Evolutionary conservation across 2,329 filamentous ascomycete genomes (phyloP).

Genomic region (Talaromyces atroroseus): DNA sequence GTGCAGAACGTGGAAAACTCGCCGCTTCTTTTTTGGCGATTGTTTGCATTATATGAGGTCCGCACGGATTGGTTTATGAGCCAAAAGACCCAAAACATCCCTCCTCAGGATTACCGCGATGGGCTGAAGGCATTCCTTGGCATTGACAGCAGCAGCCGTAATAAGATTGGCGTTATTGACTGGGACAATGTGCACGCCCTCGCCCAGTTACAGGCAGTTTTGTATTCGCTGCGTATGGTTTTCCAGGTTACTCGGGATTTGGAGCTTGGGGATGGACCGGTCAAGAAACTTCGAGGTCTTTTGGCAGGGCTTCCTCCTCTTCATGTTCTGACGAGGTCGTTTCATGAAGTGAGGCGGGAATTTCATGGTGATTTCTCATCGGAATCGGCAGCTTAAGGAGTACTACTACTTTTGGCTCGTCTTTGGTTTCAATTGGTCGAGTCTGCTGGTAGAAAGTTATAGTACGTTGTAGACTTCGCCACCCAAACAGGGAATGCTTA

Average conservation of each 20-base stretch:
- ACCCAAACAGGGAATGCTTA: neutral
- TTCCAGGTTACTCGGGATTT: conserved; percentile 44
- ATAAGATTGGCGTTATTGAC: conserved; percentile 30
- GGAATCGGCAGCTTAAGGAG: no score
- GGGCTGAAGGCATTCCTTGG: conserved; percentile 26
- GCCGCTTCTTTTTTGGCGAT: conserved; percentile 25
- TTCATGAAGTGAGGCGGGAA: conserved; percentile 17
- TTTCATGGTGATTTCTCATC: neutral
- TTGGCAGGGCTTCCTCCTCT: conserved; percentile 26
- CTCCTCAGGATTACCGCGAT: conserved; percentile 8
- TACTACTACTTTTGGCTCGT: no score
- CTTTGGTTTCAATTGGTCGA: no score
- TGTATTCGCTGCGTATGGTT: conserved; percentile 60
- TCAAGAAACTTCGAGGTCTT: conserved; percentile 14
- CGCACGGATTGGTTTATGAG: conserved; percentile 14
- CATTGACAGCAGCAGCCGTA: conserved; percentile 2
- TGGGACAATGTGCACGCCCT: conserved; percentile 60
- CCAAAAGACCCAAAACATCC: neutral
- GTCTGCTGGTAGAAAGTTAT: no score
- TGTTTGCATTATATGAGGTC: conserved; percentile 31
- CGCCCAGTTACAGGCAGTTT: conserved; percentile 55
- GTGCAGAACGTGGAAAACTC: conserved; percentile 13
- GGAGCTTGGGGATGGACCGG: conserved; percentile 20
- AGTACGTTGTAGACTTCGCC: neutral
- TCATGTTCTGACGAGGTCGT: conserved; percentile 25